Base-by-base conservation (phyloP, 768 basidiomycete species). In the Mrakia gelida region DNA sequence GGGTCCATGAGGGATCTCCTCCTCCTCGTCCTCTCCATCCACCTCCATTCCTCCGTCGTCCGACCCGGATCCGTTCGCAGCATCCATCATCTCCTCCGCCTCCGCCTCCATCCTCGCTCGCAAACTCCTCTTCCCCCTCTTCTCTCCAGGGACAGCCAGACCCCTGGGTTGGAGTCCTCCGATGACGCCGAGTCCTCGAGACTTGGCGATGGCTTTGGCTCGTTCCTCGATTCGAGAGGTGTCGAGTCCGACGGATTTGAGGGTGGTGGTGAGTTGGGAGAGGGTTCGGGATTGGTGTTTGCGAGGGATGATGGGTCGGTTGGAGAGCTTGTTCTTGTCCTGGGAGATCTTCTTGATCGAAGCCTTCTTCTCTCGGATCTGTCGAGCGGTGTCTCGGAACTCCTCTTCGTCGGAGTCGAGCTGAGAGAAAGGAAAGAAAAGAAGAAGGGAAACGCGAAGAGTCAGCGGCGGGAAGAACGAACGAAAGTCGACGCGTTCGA, bases 161-260 rank as follows among this genome's bases (percentile, higher is more conserved):
- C 78, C 78, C 28, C 56, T 62, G 10, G 75, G 59, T n/a, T 75
- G 78, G 23, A 59, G 15, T 15, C 78, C 78, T 16, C 61, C 78
- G 70, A 79, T 68, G 67, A 79, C 45, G 34, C 83, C 49, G 21
- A 83, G 43, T 1, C 85, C 84, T 79, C 88, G 88, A 34, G 89
- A 83, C 85, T 94, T 94, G 45, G 92, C 92, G 63, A 98, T 85
- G 82, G 91, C 87, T 82, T 88, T 88, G 9, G 95, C 97, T n/a
- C 95, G 91, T 79, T 93, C 92, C 84, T 94, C 89, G 81, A 99
- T 90, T 71, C 88, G 88, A 80, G 91, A 91, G 7, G 97, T 92
- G 84, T 99, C 92, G 80, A 93, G 88, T 0, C 97, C 97, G 23
- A 92, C 93, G 81, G 90, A 90, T n/a, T 91, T 92, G 84, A 98